Percentiles rank a stretch among this genome's conserved stretches.
Conservation (phyloP, 495 filamentous ascomycete genomes). For the Aspergillus kassunensis region DNA sequence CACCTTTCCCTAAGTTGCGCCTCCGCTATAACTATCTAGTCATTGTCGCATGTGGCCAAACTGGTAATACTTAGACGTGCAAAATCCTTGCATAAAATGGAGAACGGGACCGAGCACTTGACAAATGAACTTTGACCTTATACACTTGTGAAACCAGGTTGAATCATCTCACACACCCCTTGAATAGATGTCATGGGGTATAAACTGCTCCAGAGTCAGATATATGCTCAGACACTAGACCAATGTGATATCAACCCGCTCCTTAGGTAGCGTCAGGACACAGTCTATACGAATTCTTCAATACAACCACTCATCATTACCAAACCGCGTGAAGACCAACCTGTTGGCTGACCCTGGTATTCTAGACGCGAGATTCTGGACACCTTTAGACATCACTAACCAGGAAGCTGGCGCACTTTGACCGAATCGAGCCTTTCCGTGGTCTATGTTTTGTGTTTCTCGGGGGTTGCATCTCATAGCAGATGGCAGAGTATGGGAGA, state of each 20-base stretch:
- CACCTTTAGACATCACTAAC: conserved; percentile 54
- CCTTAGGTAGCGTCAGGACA: background rate
- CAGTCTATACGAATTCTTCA: conserved; percentile 6
- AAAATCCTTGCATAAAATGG: no score
- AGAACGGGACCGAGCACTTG: no score
- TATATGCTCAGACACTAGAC: no score
- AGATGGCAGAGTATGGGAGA: conserved; percentile 52
- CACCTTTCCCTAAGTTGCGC: no score
- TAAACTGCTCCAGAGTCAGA: no score
- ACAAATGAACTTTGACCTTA: no score
- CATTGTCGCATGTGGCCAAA: no score
- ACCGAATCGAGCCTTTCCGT: conserved; percentile 50
- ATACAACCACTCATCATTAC: background rate
- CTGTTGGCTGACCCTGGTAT: conserved; percentile 2
- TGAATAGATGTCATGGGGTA: no score
- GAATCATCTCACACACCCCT: conserved; percentile 2
- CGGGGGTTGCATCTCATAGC: conserved; percentile 55
- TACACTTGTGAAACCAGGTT: background rate
- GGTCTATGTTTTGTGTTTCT: conserved; percentile 51
- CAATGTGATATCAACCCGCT: background rate
- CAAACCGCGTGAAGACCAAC: conserved; percentile 10
- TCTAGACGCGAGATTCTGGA: conserved; percentile 5
- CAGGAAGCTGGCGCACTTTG: conserved; percentile 52
- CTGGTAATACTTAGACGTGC: no score
- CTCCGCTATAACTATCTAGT: no score